Conservation (phyloP, 352 stramenopile genomes). For the Phytophthora kernoviae region DNA sequence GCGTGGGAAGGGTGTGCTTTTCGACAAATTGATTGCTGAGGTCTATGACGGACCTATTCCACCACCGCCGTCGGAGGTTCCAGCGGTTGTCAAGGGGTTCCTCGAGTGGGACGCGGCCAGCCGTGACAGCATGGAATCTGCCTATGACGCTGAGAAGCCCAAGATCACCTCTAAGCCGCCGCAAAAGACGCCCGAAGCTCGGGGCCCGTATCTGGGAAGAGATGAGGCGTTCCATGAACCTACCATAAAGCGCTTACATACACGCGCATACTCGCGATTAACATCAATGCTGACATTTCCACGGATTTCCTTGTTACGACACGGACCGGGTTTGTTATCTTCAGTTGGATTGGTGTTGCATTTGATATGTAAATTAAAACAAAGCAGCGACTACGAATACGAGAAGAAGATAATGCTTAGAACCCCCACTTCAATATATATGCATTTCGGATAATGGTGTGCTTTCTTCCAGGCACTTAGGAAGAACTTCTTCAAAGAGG, state of each 20-base stretch:
- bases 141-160: constrained; percentile 18
- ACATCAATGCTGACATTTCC: background rate
- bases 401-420: too few relatives aligned
- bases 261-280: too few relatives aligned
- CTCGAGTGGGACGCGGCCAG: constrained; percentile 46
- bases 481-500: too few relatives aligned
- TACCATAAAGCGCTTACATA: constrained; percentile 26
- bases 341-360: too few relatives aligned
- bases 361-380: too few relatives aligned
- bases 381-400: too few relatives aligned
- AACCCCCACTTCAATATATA: too few relatives aligned
- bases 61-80: constrained; percentile 27
- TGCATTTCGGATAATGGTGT: too few relatives aligned
- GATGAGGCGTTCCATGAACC: constrained; percentile 51
- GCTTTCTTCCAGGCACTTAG: too few relatives aligned
- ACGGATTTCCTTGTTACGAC: too few relatives aligned
- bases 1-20: constrained; percentile 17
- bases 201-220: constrained; percentile 34
- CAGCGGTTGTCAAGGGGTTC: constrained; percentile 42
- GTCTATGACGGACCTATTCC: constrained; percentile 32
- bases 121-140: constrained; percentile 40
- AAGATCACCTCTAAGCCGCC: constrained; percentile 1
- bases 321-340: too few relatives aligned
- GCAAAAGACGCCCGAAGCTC: constrained; percentile 17
- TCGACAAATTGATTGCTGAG: constrained; percentile 36